A percentile compares a stretch with the other conserved stretches of the same genome.
Evolutionary conservation across 2,329 filamentous ascomycete genomes (phyloP).

Genomic region (Aureobasidium sp.): DNA sequence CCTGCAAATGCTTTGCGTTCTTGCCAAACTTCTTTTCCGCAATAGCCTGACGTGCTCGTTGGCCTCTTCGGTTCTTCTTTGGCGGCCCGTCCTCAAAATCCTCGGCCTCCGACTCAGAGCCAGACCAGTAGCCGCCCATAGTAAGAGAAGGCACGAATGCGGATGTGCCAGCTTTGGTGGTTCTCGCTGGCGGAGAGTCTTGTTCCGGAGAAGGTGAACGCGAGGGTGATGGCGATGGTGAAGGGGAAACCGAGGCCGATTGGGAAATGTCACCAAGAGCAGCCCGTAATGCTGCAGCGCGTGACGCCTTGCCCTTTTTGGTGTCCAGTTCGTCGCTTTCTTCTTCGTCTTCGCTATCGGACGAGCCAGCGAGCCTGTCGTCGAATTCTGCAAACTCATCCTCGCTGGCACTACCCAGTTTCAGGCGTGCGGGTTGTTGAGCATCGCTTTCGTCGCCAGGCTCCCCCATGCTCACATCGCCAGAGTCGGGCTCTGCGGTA

Average conservation of each 20-base stretch:
- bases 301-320: constrained; percentile 18
- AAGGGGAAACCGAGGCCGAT: constrained; percentile 20
- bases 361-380: constrained; percentile 32
- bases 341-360: constrained; percentile 25
- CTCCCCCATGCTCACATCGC: not conserved
- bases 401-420: not conserved
- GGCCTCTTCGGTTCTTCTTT: constrained; percentile 67
- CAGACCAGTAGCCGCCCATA: constrained; percentile 68
- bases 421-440: not conserved
- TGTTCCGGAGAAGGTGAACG: constrained; percentile 14
- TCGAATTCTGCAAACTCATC: constrained; percentile 25
- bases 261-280: constrained; percentile 12
- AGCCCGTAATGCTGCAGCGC: constrained; percentile 15
- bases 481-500: constrained; percentile 2
- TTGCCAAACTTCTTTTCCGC: constrained; percentile 73
- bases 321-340: constrained; percentile 19
- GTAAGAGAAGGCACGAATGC: constrained; percentile 68
- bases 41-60: constrained; percentile 67
- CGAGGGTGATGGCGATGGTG: constrained; percentile 22
- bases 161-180: constrained; percentile 32
- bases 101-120: constrained; percentile 63
- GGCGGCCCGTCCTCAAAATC: constrained; percentile 40
- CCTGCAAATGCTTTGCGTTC: constrained; percentile 57
- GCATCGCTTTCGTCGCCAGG: not conserved
- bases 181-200: constrained; percentile 19